Percentiles rank a stretch among this genome's conserved stretches.
Conservation (phyloP, 108 stramenopile species). For the Fistulifera pelliculosa region DNA sequence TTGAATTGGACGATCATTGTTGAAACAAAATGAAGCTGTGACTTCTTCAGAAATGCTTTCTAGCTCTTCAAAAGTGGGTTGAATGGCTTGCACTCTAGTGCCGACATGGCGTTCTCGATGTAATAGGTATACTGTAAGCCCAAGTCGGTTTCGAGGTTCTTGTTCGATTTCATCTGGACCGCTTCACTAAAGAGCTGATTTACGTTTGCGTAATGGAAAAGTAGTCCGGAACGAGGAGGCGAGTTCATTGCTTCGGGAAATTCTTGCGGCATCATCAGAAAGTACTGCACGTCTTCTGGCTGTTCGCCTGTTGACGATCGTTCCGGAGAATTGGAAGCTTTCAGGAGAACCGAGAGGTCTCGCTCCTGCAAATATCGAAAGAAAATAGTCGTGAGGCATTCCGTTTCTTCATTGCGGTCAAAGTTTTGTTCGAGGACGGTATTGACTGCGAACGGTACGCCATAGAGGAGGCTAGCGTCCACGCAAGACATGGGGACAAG, state of each 20-base stretch:
- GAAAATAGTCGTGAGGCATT: not conserved
- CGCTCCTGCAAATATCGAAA: slow-evolving; percentile 2
- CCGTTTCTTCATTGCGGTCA: not conserved
- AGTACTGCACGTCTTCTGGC: not conserved
- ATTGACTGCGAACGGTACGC: slow-evolving; percentile 5
- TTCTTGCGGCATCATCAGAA: slow-evolving; percentile 1
- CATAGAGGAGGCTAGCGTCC: slow-evolving; percentile 3
- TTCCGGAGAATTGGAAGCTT: not conserved
- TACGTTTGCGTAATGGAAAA: slow-evolving; percentile 4
- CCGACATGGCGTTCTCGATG: not conserved
- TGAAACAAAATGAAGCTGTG: not conserved
- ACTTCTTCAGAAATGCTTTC: not conserved
- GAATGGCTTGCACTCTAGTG: not conserved
- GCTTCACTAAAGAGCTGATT: slow-evolving; percentile 1
- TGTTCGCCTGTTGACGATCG: not conserved
- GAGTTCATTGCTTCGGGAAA: not conserved
- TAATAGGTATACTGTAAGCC: not conserved
- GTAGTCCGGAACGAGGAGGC: not conserved
- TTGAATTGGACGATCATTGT: not conserved
- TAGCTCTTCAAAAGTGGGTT: not conserved
- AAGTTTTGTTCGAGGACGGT: not conserved
- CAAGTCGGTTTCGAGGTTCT: not conserved
- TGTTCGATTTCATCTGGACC: too few relatives aligned
- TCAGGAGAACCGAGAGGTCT: slow-evolving; percentile 3
- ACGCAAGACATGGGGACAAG: slow-evolving; percentile 1